Evolutionary conservation across 768 basidiomycete genomes (phyloP), one percentile per base, ranked within the genome.

Genomic region (Phylloporus sp.): DNA sequence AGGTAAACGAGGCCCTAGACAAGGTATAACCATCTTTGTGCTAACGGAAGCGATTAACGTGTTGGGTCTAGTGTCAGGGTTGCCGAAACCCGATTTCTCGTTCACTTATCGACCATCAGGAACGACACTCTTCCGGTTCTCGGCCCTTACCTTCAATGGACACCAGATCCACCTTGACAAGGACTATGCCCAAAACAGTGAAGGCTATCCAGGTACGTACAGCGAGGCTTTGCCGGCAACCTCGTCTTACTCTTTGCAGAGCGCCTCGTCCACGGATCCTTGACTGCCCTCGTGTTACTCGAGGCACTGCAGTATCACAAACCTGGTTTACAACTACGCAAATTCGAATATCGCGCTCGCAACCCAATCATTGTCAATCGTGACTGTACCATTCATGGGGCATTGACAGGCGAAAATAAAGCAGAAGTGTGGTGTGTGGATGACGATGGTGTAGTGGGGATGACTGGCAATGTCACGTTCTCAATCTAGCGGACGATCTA

Each of bases 91-190:
- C 4, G 32, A 34, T 16, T 34, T 32, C 7, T 34, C 32, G 15
- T 34, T 34, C 6, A 34, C 32, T 16, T 11, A 16, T 34, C 8
- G 16, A 34, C 32, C 15, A 13, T 34, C 12, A 50, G 68, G 81
- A 29, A 82, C 84, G 9, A 89, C 86, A 0, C 72, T 93, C 20
- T 94, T 94, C 73, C 82, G 89, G 20, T 94, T 86, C 70, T 92
- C 89, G 5, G 88, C 91, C 18, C 73, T 94, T 22, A 92, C 85
- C 57, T 91, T 90, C 72, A 93, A 94, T 59, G 87, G 81, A 13
- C 91, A 94, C 57, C 77, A 82, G 58, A 88, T 94, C 57, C 91
- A 94, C 67, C 78, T 92, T 26, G 88, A 92, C 70, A 81, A 81
- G 52, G 80, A 84, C 23, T 90, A 84, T 62, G 81, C 86, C 6